Conservation (phyloP, 495 filamentous ascomycete genomes). For the Daldinia vernicosa region DNA sequence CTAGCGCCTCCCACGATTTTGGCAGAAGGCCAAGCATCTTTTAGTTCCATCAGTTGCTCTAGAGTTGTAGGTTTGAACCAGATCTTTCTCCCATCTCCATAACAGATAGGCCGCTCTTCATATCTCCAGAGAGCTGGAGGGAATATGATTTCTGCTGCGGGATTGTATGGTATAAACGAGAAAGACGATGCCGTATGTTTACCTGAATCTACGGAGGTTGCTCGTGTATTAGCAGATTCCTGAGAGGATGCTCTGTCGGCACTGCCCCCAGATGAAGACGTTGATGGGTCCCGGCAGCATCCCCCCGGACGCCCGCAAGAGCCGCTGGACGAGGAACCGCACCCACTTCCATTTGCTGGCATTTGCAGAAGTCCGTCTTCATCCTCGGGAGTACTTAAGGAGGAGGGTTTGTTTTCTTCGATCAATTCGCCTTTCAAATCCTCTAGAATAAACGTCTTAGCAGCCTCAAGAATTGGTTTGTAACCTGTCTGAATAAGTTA, state of each 20-base stretch:
- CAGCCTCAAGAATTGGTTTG: slow-evolving; percentile 84
- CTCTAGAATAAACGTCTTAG: slow-evolving; percentile 66
- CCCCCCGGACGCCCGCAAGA: slow-evolving; percentile 61
- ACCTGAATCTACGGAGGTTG: slow-evolving; percentile 33
- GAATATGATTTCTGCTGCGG: slow-evolving; percentile 84
- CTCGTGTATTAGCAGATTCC: slow-evolving; percentile 13
- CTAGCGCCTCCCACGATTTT: slow-evolving; percentile 88
- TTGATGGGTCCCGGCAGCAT: slow-evolving; percentile 49
- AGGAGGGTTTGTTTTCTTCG: slow-evolving; percentile 56
- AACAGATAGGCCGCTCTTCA: slow-evolving; percentile 73
- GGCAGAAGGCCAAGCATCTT: slow-evolving; percentile 76
- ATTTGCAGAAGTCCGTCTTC: slow-evolving; percentile 52
- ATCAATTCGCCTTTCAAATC: slow-evolving; percentile 52
- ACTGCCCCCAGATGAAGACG: slow-evolving; percentile 21
- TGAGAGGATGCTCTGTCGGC: slow-evolving; percentile 23
- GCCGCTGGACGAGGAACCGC: slow-evolving; percentile 47
- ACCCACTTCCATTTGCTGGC: slow-evolving; percentile 63
- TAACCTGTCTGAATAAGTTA: slow-evolving; percentile 69
- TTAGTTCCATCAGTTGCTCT: slow-evolving; percentile 80
- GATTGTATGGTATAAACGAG: slow-evolving; percentile 83
- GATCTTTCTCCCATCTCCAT: slow-evolving; percentile 82
- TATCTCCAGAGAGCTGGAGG: slow-evolving; percentile 77
- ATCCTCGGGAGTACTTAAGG: slow-evolving; percentile 57
- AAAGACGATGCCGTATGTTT: slow-evolving; percentile 65
- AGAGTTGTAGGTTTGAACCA: slow-evolving; percentile 84